Base-by-base conservation (phyloP, 495 filamentous ascomycete genomes). In the Hypoxylon crocopeplum region DNA sequence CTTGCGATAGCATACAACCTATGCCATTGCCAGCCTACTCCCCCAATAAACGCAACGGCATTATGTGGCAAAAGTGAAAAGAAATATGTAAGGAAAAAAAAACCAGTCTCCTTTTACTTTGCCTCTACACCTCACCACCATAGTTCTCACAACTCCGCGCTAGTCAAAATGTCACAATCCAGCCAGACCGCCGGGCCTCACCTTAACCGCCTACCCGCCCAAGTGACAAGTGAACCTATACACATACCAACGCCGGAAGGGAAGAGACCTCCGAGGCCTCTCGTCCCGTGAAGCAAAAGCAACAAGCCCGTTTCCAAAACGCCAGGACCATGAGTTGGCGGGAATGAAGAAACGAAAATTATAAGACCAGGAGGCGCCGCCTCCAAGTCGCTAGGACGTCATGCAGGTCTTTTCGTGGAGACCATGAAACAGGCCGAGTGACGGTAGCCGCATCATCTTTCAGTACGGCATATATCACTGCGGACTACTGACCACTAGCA, bases 81-180 rank as follows among this genome's bases (percentile, higher is more conserved):
- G 20, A 48, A 51, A 36, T 37, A 42, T 17, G 3, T 13, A 32
- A 19, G 16, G 32, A 30, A 32, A 25, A 46, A 59, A 34, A 21
- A 42, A 16, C 53, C 25, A 36, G 38, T 58, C 42, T 50, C 48
- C 53, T 45, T 57, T 57, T 21, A 8, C 36, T 34, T 22, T 40
- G 27, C 29, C 41, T n/a, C 27, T 37, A 24, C 52, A 41, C 17
- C 33, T 42, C 12, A n/a, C 20, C 24, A 29, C 42, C 33, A 22
- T 37, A 37, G n/a, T 16, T 39, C 33, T 22, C 49, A 32, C 48
- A 64, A 64, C 60, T 64, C 60, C 60, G 44, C 54, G 53, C 53
- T 57, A 49, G 48, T 19, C 21, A 52, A 54, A 36, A 57, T 37
- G 29, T 27, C 36, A 57, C 22, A 58, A 30, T 48, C 37, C 12